Evolutionary conservation across 2,329 filamentous ascomycete genomes (phyloP), one percentile per base, ranked within the genome.

Genomic region (Fusarium siculi): DNA sequence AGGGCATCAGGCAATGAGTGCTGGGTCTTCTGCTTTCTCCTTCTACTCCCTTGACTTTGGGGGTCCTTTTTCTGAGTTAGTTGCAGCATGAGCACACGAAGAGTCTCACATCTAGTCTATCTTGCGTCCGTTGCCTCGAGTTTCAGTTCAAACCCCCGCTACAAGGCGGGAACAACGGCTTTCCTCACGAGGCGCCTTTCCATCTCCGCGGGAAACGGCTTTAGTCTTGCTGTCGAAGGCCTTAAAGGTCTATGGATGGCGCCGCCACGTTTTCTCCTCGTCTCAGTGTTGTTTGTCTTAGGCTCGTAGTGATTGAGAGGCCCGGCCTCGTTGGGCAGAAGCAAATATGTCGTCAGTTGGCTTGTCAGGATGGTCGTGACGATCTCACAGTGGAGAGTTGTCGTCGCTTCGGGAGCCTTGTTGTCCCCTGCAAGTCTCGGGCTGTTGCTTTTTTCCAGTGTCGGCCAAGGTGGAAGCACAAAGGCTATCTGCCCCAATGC

Each of bases 261-360:
- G 70, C 40, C 70, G 62, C 70, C 70, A 74, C 70, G 25, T 25
- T 60, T 40, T 25, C 49, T 46, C 42, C 16, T 42, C 32, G 43
- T 30, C n/a, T 39, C 42, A 8, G 21, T 19, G 23, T 37, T 40
- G 23, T 28, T 42, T 19, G 34, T 23, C 19, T 34, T 21, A 21
- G 34, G 49, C 39, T 47, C 58, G 28, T 36, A 18, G 25, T 25
- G 15, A 34, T 23, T 19, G 18, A 39, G 19, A 39, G 32, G 32
- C 39, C 39, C 18, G 16, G 16, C 16, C 50, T 28, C 37, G 15
- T 10, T n/a, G 12, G 37, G 36, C 46, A 66, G 67, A 70, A 62
- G 61, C 50, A 62, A 57, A 36, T 21, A 39, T 62, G 44, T 52
- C 28, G 32, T 70, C 21, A 32, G 23, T 40, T 28, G n/a, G 25